Percentiles rank a stretch among this genome's conserved stretches.
These are phyloP conservation scores for Penicillium polonicum DNA, from an alignment of 2,329 filamentous ascomycete genomes.

Conservation along the genomic window DNA sequence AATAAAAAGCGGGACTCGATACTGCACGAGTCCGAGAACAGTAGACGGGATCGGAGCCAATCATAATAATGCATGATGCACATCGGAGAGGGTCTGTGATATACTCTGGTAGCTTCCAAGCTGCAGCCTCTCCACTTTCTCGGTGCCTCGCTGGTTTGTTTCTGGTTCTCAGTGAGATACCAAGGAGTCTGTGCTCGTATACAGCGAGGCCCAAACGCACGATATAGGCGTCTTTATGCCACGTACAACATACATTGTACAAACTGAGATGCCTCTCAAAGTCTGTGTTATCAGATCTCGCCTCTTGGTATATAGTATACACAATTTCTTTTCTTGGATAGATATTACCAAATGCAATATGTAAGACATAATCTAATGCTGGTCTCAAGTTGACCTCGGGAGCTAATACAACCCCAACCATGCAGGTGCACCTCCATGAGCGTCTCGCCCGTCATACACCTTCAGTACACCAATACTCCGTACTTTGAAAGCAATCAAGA, in stretches of 20 bases:
- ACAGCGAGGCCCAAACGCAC: background rate
- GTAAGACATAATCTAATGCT: background rate
- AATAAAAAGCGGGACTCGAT: conserved; percentile 6
- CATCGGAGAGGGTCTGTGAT: conserved; percentile 19
- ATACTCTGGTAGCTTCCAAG: conserved; percentile 18
- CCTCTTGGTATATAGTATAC: background rate
- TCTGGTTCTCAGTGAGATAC: background rate
- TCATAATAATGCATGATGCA: conserved; percentile 12
- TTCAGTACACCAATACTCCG: background rate
- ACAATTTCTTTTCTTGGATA: too few relatives aligned
- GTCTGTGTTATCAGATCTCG: conserved; percentile 14
- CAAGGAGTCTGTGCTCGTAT: conserved; percentile 7
- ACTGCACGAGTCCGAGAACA: conserved; percentile 4
- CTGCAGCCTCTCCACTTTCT: conserved; percentile 20
- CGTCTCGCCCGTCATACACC: background rate
- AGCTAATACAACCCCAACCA: background rate
- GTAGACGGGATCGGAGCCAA: conserved; percentile 11
- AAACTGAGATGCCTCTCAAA: background rate
- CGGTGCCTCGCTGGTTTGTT: conserved; percentile 4
- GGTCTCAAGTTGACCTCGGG: background rate
- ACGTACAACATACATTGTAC: background rate
- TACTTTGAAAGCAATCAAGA: background rate
- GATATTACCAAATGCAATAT: background rate
- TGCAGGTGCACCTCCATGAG: background rate
- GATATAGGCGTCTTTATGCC: background rate